Evolutionary conservation across 345 rosid genomes (phyloP).

Genomic region (Lepidium didymum): DNA sequence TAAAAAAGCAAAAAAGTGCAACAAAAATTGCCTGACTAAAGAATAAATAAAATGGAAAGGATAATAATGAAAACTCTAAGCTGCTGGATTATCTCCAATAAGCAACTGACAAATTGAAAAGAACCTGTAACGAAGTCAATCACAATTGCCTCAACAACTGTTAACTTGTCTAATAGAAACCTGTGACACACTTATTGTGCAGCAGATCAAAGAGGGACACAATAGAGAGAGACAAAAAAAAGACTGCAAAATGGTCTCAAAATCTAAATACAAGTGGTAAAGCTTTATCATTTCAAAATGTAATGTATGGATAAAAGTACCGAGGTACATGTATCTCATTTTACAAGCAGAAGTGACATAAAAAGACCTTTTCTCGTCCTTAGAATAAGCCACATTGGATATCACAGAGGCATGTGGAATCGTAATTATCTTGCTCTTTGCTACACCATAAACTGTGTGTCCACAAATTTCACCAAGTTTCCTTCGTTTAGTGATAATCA

Average conservation of each 20-base stretch:
- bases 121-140: constrained; percentile 19
- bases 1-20: constrained; percentile 40
- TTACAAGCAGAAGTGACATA: constrained; percentile 85
- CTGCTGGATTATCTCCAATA: constrained; percentile 15
- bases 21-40: constrained; percentile 26
- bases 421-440: constrained; percentile 63
- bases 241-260: constrained; percentile 20
- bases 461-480: constrained; percentile 87
- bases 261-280: constrained; percentile 46
- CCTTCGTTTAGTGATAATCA: constrained; percentile 80
- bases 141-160: constrained; percentile 38
- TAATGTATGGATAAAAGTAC: constrained; percentile 31
- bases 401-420: constrained; percentile 63
- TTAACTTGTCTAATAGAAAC: constrained; percentile 36
- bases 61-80: constrained; percentile 21
- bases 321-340: constrained; percentile 55
- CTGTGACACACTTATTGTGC: constrained; percentile 28
- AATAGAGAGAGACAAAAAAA: constrained; percentile 15
- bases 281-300: constrained; percentile 16
- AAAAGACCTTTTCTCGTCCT: constrained; percentile 97
- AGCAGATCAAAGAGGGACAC: constrained; percentile 15
- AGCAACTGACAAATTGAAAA: constrained; percentile 15
- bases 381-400: constrained; percentile 79
- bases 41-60: constrained; percentile 13
- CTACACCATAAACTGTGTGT: constrained; percentile 58